Percentiles rank a stretch among this genome's conserved stretches.
Conservation (phyloP, 805 yeast genomes). For the Yamadazyma tumulicola region DNA sequence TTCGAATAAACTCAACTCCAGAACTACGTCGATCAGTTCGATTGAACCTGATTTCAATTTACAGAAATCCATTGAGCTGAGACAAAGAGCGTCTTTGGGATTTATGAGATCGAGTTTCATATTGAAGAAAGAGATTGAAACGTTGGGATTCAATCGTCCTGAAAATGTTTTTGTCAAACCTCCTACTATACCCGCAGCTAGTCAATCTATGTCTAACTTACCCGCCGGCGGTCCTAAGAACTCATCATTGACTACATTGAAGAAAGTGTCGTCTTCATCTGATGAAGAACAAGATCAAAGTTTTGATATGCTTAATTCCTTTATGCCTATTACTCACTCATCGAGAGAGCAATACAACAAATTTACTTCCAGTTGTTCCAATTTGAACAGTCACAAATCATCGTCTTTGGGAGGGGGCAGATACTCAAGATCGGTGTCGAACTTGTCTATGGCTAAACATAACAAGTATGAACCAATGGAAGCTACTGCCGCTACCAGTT, state of each 20-base stretch:
- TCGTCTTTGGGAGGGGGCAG: constrained; percentile 4
- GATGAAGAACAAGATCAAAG: constrained; percentile 13
- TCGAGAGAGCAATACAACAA: constrained; percentile 7
- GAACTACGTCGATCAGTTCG: constrained; percentile 14
- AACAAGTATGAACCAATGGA: constrained; percentile 15
- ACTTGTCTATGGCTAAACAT: constrained; percentile 12
- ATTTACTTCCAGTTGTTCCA: constrained; percentile 12
- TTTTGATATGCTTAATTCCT: constrained; percentile 13
- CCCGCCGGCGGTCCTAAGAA: constrained; percentile 1
- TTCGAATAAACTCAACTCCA: constrained; percentile 9
- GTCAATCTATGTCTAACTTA: constrained; percentile 2
- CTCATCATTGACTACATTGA: constrained; percentile 2
- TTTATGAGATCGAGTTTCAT: constrained; percentile 43
- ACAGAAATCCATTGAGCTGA: constrained; percentile 15
- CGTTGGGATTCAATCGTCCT: constrained; percentile 27
- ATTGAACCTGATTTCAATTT: constrained; percentile 13
- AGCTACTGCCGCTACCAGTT: constrained; percentile 8
- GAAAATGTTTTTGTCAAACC: constrained; percentile 26
- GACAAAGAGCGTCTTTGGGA: constrained; percentile 36
- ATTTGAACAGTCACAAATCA: constrained; percentile 4
- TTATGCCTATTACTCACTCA: constrained; percentile 11
- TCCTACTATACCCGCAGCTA: constrained; percentile 15
- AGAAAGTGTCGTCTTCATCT: constrained; percentile 1
- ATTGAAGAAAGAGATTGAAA: constrained; percentile 39
- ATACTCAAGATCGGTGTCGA: constrained; percentile 14